Evolutionary conservation across 2,329 filamentous ascomycete species (phyloP).

Genomic region (Stagonosporopsis chrysanthemi): DNA sequence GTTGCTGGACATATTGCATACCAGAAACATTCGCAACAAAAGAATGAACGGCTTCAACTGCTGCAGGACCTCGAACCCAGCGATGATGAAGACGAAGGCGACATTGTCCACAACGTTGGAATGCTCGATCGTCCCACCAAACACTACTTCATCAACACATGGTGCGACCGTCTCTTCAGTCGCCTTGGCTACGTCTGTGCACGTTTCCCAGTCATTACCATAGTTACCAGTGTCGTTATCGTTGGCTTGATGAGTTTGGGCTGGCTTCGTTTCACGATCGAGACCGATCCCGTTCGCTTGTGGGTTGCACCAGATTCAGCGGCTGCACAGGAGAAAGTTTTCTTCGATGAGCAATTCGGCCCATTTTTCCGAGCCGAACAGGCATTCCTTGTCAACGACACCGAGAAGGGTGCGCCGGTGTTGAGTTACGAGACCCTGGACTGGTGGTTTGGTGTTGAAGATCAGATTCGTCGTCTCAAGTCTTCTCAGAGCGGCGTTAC

Average conservation of each 20-base stretch:
- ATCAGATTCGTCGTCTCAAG: slow-evolving; percentile 74
- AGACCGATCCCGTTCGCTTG: slow-evolving; percentile 85
- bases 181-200: slow-evolving; percentile 82
- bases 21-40: slow-evolving; percentile 74
- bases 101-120: slow-evolving; percentile 77
- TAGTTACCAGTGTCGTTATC: slow-evolving; percentile 74
- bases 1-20: slow-evolving; percentile 79
- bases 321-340: slow-evolving; percentile 90
- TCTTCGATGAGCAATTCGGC: slow-evolving; percentile 92
- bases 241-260: slow-evolving; percentile 83
- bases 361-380: slow-evolving; percentile 96
- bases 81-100: slow-evolving; percentile 93
- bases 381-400: slow-evolving; percentile 92
- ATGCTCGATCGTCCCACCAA: slow-evolving; percentile 80
- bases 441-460: slow-evolving; percentile 95
- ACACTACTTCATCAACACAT: slow-evolving; percentile 83
- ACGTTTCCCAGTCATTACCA: slow-evolving; percentile 83
- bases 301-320: slow-evolving; percentile 97
- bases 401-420: slow-evolving; percentile 72
- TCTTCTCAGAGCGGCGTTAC: slow-evolving; percentile 72
- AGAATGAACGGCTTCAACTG: slow-evolving; percentile 82
- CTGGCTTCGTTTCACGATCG: slow-evolving; percentile 88
- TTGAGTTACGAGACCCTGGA: slow-evolving; percentile 85
- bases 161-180: slow-evolving; percentile 81
- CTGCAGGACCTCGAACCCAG: slow-evolving; percentile 84